Conservation (phyloP, 352 stramenopile genomes). For the Globisporangium splendens region DNA sequence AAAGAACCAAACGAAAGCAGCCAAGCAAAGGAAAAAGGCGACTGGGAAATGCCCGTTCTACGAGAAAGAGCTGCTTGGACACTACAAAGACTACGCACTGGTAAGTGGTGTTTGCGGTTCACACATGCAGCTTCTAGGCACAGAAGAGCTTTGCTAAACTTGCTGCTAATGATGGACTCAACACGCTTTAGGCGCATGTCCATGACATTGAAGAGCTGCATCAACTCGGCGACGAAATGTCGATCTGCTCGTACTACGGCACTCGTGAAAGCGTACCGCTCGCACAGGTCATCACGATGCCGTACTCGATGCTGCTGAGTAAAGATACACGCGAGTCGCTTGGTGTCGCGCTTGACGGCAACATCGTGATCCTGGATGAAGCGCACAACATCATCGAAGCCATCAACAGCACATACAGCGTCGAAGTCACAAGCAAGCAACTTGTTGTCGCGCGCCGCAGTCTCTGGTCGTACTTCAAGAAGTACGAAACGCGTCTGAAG, state of each 20-base stretch:
- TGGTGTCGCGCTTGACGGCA: slow-evolving; percentile 80
- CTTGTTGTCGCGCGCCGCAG: slow-evolving; percentile 64
- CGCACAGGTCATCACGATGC: slow-evolving; percentile 89
- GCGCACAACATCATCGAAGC: slow-evolving; percentile 98
- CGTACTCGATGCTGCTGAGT: slow-evolving; percentile 92
- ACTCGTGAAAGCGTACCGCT: slow-evolving; percentile 84
- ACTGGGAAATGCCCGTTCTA: slow-evolving; percentile 76
- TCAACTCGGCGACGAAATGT: slow-evolving; percentile 84
- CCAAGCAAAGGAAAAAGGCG: slow-evolving; percentile 46
- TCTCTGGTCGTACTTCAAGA: slow-evolving; percentile 85
- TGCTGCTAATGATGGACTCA: too few relatives aligned
- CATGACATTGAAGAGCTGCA: slow-evolving; percentile 97
- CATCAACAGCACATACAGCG: slow-evolving; percentile 90
- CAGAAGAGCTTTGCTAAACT: too few relatives aligned
- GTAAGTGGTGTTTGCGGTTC: slow-evolving; percentile 21
- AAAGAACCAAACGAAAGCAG: slow-evolving; percentile 37
- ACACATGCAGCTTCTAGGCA: slow-evolving; percentile 3
- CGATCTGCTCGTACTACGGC: slow-evolving; percentile 98
- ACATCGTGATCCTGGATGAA: slow-evolving; percentile 98
- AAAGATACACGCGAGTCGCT: slow-evolving; percentile 88
- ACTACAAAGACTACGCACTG: slow-evolving; percentile 79
- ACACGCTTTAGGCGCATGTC: slow-evolving; percentile 49
- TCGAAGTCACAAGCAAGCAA: slow-evolving; percentile 71
- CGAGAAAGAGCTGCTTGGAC: slow-evolving; percentile 61
- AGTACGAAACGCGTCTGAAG: slow-evolving; percentile 86